Evolutionary conservation across 768 basidiomycete species (phyloP).

Genomic region (Mycena crocata): DNA sequence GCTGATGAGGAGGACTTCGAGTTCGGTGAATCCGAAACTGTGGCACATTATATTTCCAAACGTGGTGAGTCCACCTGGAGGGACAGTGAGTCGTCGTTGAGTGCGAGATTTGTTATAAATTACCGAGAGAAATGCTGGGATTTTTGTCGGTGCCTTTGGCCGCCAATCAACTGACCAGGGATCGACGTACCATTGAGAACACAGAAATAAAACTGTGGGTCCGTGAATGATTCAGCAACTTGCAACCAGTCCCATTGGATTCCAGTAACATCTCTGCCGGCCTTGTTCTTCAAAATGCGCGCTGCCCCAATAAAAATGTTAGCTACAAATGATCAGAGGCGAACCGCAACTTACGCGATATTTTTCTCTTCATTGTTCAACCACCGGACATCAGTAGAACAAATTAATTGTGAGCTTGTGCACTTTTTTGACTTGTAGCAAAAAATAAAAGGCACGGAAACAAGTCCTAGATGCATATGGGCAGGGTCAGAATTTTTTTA

Average conservation of each 20-base stretch:
- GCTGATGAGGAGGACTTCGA: conserved; percentile 11
- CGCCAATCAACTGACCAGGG: background rate
- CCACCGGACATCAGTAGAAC: conserved; percentile 24
- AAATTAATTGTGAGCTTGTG: no score
- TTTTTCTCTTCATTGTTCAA: conserved; percentile 17
- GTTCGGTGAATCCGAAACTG: conserved; percentile 21
- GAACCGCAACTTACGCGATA: conserved; percentile 15
- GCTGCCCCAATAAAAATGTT: conserved; percentile 2
- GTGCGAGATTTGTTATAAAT: no score
- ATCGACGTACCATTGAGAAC: background rate
- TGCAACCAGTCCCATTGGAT: conserved; percentile 26
- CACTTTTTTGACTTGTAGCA: no score
- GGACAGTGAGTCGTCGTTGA: no score
- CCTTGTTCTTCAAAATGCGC: conserved; percentile 21
- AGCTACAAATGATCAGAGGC: background rate
- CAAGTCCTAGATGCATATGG: no score
- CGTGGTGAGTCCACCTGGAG: conserved; percentile 22
- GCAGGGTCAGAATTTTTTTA: no score
- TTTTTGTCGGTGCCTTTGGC: no score
- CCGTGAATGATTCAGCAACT: conserved; percentile 16
- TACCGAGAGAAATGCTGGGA: no score
- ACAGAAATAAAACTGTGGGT: conserved; percentile 21
- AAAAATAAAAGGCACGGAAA: no score
- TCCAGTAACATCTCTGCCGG: conserved; percentile 18
- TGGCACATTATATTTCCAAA: conserved; percentile 19